Percentiles rank a stretch among this genome's conserved stretches.
These are phyloP conservation scores for Populus hybrid DNA, from an alignment of 441 rosid genomes.

Conservation along the genomic window DNA sequence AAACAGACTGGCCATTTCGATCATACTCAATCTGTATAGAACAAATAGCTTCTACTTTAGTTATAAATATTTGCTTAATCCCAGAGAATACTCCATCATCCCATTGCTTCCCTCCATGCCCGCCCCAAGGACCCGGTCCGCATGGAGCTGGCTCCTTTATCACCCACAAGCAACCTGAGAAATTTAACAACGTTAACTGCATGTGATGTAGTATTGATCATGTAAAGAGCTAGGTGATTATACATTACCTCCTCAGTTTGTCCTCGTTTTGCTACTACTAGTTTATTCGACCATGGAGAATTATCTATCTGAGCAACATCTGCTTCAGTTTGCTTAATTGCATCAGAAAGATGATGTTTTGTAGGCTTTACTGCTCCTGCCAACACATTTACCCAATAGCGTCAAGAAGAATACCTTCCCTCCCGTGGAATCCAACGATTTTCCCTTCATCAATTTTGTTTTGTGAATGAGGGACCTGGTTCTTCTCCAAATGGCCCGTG, in stretches of 20 bases:
- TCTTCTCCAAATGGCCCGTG: constrained; percentile 93
- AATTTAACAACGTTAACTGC: neutral
- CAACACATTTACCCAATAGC: constrained; percentile 64
- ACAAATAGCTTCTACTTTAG: constrained; percentile 56
- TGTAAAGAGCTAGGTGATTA: neutral
- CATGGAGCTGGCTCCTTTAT: constrained; percentile 67
- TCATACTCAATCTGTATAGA: constrained; percentile 87
- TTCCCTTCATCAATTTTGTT: constrained; percentile 57
- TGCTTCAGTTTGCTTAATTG: constrained; percentile 37
- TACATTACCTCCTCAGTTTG: constrained; percentile 52
- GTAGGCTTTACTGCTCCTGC: constrained; percentile 55
- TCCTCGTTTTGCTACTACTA: constrained; percentile 50
- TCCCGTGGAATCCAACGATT: constrained; percentile 78
- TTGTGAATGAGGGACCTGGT: constrained; percentile 71
- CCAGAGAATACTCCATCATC: constrained; percentile 94
- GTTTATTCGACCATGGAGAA: constrained; percentile 76
- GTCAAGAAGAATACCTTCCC: constrained; percentile 69
- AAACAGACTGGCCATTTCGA: constrained; percentile 83
- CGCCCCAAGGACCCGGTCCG: constrained; percentile 97
- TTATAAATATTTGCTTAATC: constrained; percentile 64
- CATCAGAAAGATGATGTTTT: constrained; percentile 35
- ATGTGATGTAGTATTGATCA: neutral
- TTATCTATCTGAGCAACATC: constrained; percentile 51
- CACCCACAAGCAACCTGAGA: constrained; percentile 58
- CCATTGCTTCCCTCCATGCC: constrained; percentile 78